Evolutionary conservation across 139 green algal species (phyloP), one percentile per base, ranked within the genome.

Genomic region (Dunaliella primolecta): DNA sequence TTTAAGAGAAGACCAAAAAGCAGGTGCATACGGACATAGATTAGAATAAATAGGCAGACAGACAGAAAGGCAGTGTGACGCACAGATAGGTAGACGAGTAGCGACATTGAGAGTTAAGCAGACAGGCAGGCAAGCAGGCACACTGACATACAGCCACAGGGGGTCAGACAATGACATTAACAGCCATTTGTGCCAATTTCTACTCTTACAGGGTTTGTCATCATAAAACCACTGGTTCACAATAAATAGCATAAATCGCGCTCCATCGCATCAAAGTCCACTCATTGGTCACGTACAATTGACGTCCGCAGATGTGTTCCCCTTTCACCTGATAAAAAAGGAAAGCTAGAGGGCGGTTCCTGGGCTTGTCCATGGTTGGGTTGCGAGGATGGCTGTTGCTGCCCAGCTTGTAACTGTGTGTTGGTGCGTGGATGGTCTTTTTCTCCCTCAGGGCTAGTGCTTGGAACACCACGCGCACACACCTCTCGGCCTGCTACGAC

Each of bases 401-500:
- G 29, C 23, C 33, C 56, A 36, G 24, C 38, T 71, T 56, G 55
- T 70, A 32, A 25, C 24, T n/a, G 31, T 0, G 83, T 25, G 55
- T 31, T 64, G 46, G 7, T 64, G 46, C 7, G 46, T 7, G 46
- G 46, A 64, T 64, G 46, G 46, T 15, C 15, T 72, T n/a, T n/a
- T n/a, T n/a, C n/a, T n/a, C n/a, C n/a, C n/a, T n/a, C n/a, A n/a
- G n/a, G n/a, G n/a, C n/a, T n/a, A n/a, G n/a, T n/a, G n/a, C n/a
- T n/a, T 15, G 31, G 3, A 64, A 81, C 32, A 34, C 84, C 72
- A 1, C 89, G 84, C 30, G 91, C 88, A n/a, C 88, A 89, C 25
- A 93, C 84, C 23, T 90, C 80, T 1, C 90, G 86, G 3, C 87
- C 90, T 21, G 86, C 78, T 11, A 93, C 90, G 20, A 93, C 87